phyloP scores from a whole-genome alignment of 1,284 basidiomycete species.

The Tilletiaria anomala region DNA sequence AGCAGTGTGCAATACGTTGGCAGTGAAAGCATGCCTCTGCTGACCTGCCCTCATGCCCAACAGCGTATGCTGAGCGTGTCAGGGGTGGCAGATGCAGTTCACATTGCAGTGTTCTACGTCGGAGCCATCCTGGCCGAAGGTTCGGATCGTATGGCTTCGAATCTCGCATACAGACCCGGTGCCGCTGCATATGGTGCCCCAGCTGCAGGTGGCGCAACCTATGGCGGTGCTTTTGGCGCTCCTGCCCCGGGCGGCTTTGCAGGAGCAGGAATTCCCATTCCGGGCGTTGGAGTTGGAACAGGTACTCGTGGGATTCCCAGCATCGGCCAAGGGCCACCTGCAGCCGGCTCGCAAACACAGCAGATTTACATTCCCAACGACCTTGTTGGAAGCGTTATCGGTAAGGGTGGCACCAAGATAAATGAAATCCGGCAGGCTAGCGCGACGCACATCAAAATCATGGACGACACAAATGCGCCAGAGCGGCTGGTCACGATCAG shows the following conservation, averaged over 20 bases:
- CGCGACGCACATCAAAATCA: constrained; percentile 92
- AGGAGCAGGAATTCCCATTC: constrained; percentile 2
- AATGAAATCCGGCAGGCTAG: constrained; percentile 92
- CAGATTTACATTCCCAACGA: constrained; percentile 98
- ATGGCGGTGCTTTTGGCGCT: background rate
- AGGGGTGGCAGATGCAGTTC: constrained; percentile 98
- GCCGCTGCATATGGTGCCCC: background rate
- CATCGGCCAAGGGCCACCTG: constrained; percentile 44
- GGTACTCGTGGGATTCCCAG: constrained; percentile 5
- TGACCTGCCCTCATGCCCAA: too few species aligned
- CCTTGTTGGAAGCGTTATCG: constrained; percentile 94
- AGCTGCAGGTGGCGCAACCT: background rate
- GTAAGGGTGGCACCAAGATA: constrained; percentile 95
- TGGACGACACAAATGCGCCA: constrained; percentile 52
- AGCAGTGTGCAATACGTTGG: too few species aligned
- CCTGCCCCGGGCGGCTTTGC: constrained; percentile 2
- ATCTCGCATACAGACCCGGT: background rate
- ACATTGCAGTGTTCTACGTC: constrained; percentile 98
- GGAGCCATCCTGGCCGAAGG: constrained; percentile 83
- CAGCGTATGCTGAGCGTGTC: constrained; percentile 81
- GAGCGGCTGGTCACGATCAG: constrained; percentile 41
- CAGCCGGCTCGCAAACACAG: constrained; percentile 63
- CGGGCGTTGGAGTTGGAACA: background rate
- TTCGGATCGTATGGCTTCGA: background rate
- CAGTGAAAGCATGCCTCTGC: too few species aligned